Evolutionary conservation across 192 early-diverging fungal genomes (phyloP), one percentile per base, ranked within the genome.

Genomic region (Entomortierella beljakovae): DNA sequence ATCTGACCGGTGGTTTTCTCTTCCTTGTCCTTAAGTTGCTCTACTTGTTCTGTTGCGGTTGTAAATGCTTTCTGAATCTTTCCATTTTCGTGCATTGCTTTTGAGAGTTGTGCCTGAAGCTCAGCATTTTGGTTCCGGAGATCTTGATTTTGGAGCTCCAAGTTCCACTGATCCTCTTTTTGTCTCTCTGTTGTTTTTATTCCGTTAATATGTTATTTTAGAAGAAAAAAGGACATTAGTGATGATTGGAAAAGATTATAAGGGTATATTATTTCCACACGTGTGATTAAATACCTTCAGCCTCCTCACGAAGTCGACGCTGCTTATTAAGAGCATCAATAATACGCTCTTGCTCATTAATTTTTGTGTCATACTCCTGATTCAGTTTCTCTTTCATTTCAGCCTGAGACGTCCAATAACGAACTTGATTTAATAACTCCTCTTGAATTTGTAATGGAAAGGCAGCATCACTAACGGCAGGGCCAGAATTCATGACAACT

Each of bases 1-100:
- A 91, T 60, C n/a, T 81, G 68, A 15, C 52, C 13, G 6, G 70
- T 50, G 0, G 61, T 73, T 52, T 82, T 85, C 34, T 86, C 87
- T 60, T 91, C 90, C 61, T 72, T 82, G 68, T 76, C 84, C 58
- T 88, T 88, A 37, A 92, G 82, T n/a, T 83, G 73, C 29, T 90
- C 88, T 25, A 86, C 70, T 46, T 89, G 86, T 54, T 90, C 87
- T n/a, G 86, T 86, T 7, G 88, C 71, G 11, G 64, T 40, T 22
- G 72, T 67, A 1, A 91, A 81, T 13, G 87, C 82, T 6, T 86
- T 86, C 53, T 85, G 81, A 15, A 90, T 51, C 51, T 83, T 85
- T 46, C 86, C 86, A 31, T 87, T 87, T 49, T 93, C 91, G 52
- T 81, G 84, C 10, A 38, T 81, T 5, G 81, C 61, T 58, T 82